Percentiles rank a stretch among this genome's conserved stretches.
phyloP scores from a whole-genome alignment of 306 rosid species.

The Purshia tridentata region DNA sequence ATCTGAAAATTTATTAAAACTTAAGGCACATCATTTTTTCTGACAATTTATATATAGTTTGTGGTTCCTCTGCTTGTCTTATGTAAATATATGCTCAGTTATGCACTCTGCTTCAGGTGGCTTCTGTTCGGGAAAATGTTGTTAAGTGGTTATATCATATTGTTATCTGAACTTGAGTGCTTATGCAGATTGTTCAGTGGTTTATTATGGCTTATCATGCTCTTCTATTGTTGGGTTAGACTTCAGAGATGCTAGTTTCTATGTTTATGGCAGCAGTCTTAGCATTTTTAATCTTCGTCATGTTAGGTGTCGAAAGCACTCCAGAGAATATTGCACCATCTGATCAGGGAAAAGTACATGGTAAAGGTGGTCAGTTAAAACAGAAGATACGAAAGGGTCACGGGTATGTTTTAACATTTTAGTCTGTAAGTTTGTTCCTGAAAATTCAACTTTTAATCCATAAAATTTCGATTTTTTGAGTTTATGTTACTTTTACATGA shows the following conservation, averaged over 20 bases:
- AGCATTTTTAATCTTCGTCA: constrained; percentile 15
- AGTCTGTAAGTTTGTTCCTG: not conserved
- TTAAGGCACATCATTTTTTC: not conserved
- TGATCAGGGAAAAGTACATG: constrained; percentile 53
- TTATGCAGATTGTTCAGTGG: not conserved
- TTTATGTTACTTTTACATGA: not conserved
- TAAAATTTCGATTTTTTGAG: not conserved
- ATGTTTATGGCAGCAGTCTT: constrained; percentile 17
- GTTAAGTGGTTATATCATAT: not conserved
- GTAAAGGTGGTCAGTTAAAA: constrained; percentile 61
- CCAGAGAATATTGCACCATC: constrained; percentile 53
- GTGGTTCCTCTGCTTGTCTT: not conserved
- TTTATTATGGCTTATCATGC: not conserved
- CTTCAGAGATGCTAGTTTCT: not conserved
- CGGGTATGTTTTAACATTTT: constrained; percentile 60
- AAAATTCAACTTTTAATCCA: not conserved
- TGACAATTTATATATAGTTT: not conserved
- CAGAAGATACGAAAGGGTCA: constrained; percentile 73
- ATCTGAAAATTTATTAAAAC: not conserved
- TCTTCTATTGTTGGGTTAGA: not conserved
- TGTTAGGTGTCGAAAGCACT: constrained; percentile 49
- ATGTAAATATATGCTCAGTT: not conserved
- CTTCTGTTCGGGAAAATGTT: not conserved
- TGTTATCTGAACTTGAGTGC: not conserved
- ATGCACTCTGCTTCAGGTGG: not conserved